These are phyloP conservation scores for Populus hybrid DNA, from an alignment of 441 rosid genomes.

Conservation along the genomic window DNA sequence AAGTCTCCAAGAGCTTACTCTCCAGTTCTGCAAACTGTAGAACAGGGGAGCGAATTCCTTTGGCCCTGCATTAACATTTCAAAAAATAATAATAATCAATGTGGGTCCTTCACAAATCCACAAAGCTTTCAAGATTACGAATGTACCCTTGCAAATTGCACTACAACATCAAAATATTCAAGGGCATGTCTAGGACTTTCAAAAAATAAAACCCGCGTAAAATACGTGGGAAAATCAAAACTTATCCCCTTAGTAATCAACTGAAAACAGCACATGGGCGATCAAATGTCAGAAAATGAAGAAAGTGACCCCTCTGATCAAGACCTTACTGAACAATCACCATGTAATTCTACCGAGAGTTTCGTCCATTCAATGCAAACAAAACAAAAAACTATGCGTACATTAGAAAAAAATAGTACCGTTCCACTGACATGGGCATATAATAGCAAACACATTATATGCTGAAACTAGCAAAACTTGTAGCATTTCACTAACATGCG, in stretches of 20 bases:
- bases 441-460: too few relatives aligned
- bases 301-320: background rate
- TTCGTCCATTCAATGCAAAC: background rate
- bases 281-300: background rate
- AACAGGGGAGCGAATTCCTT: slow-evolving; percentile 77
- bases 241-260: background rate
- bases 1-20: slow-evolving; percentile 43
- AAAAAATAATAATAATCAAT: background rate
- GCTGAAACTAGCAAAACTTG: background rate
- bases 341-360: background rate
- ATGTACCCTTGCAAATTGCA: background rate
- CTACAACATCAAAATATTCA: background rate
- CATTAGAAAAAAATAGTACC: background rate
- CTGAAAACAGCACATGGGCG: background rate
- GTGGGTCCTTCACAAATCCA: background rate
- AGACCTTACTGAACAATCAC: background rate
- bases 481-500: slow-evolving; percentile 5
- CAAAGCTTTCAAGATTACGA: background rate
- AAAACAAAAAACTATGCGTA: background rate
- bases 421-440: background rate
- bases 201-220: background rate
- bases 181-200: background rate
- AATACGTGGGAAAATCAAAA: background rate
- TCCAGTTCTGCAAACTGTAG: slow-evolving; percentile 91
- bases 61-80: slow-evolving; percentile 49